phyloP scores from a whole-genome alignment of 2,329 filamentous ascomycete species.

The Exophiala viscosa region DNA sequence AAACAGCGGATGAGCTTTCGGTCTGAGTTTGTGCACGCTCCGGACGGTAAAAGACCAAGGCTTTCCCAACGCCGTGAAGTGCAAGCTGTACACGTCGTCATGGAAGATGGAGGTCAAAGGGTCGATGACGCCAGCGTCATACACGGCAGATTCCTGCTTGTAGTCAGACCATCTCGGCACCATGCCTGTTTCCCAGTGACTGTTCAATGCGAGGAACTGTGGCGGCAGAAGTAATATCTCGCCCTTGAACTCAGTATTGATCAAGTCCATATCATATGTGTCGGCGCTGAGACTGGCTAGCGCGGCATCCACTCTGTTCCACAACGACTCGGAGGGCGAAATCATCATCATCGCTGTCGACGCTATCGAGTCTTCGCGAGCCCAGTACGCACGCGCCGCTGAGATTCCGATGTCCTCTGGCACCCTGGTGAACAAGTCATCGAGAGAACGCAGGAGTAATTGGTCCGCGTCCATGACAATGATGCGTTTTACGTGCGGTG shows the following conservation, averaged over 20 bases:
- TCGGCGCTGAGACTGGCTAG: neutral
- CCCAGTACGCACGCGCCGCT: constrained; percentile 6
- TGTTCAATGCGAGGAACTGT: constrained; percentile 1
- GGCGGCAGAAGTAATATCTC: neutral
- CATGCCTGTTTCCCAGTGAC: constrained; percentile 4
- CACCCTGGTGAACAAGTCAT: neutral
- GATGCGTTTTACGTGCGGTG: neutral
- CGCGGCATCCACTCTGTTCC: constrained; percentile 3
- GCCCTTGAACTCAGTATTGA: constrained; percentile 5
- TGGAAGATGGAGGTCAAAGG: constrained; percentile 6
- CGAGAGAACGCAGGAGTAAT: neutral
- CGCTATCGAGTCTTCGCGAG: neutral
- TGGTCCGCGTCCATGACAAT: constrained; percentile 4
- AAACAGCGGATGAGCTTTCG: constrained; percentile 6
- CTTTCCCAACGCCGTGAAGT: constrained; percentile 8
- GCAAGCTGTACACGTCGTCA: constrained; percentile 1
- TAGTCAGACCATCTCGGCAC: constrained; percentile 3
- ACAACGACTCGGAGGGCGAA: constrained; percentile 1
- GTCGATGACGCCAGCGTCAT: constrained; percentile 2
- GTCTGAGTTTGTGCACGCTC: neutral
- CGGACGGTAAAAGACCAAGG: constrained; percentile 4
- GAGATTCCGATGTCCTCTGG: neutral
- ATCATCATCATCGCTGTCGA: constrained; percentile 6
- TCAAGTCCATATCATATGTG: constrained; percentile 10
- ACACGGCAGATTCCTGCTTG: neutral